Evolutionary conservation across 768 basidiomycete genomes (phyloP), one percentile per base, ranked within the genome.

Genomic region (Boletus subparvulus): DNA sequence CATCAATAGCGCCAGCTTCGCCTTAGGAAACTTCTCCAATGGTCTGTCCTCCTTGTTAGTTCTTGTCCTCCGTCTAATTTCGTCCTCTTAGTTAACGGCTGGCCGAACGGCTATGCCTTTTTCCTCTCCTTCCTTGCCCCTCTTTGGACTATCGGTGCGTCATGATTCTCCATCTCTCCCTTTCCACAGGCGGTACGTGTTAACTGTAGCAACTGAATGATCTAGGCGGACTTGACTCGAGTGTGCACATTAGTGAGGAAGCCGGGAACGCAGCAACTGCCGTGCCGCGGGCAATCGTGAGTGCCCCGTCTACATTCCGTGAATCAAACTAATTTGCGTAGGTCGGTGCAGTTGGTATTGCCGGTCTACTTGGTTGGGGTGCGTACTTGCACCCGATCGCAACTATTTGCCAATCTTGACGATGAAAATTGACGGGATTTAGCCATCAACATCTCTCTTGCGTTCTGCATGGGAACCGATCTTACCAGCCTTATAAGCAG

Each of bases 11-110:
- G 82, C 86, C 1, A 76, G 77, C 21, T 86, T 80, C 54, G 87
- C 85, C 0, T 75, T 91, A 6, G 80, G 82, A 21, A 78, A 83
- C 48, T 88, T 87, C 53, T 72, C 77, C 37, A 87, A 88, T 57
- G 64, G 86, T 86, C 40, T 33, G 77, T 47, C 37, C 4, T 49
- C n/a, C 8, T 32, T 26, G 52, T 40, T 35, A 0, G 3, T 30
- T 52, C 35, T 17, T 21, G 8, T 36, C 26, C 4, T n/a, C 5
- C 3, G n/a, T 17, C 47, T 63, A 36, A 67, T 33, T 28, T 12
- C 11, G 2, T 8, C 32, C 16, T 1, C 40, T 33, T 40, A 77
- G 77, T 69, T 5, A 68, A 74, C 28, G 74, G 77, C 6, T 82
- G 80, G 80, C 71, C 78, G 1, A 69, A 71, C 26, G 81, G 81